Conservation (phyloP, 805 yeast genomes). For the Saccharomycopsis sp. region DNA sequence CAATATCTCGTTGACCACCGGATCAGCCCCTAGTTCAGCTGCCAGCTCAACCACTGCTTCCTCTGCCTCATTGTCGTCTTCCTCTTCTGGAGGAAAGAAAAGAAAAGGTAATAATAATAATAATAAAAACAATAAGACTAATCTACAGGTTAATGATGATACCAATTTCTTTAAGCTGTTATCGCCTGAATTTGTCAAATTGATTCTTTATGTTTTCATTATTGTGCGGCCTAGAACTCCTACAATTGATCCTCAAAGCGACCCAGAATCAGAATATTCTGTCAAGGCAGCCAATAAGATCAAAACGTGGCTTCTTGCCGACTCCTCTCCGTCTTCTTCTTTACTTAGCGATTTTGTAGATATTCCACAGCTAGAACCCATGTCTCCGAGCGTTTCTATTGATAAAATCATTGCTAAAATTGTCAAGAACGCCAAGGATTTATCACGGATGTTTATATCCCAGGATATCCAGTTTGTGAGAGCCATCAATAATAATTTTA, state of each 20-base stretch:
- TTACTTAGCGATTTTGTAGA: constrained; percentile 25
- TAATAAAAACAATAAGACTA: not conserved
- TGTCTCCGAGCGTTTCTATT: constrained; percentile 19
- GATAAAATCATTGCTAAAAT: constrained; percentile 19
- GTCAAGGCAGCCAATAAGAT: constrained; percentile 20
- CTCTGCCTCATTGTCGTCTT: no score
- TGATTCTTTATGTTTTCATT: not conserved
- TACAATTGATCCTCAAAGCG: constrained; percentile 28
- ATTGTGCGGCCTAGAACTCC: not conserved
- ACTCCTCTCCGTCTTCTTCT: not conserved
- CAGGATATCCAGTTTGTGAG: not conserved
- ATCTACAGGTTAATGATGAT: not conserved
- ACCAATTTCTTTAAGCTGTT: not conserved
- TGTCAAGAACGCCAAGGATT: constrained; percentile 16
- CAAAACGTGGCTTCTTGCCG: not conserved
- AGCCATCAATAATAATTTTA: not conserved
- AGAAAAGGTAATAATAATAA: not conserved
- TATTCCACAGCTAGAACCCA: constrained; percentile 22
- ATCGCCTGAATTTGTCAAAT: not conserved
- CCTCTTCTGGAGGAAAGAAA: not conserved
- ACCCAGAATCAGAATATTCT: constrained; percentile 15
- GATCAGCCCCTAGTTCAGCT: no score
- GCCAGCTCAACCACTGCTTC: no score
- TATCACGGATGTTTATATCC: not conserved
- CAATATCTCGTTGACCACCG: not conserved